Conservation (phyloP, 2,329 filamentous ascomycete genomes). For the Penicillium aurantiogriseum region DNA sequence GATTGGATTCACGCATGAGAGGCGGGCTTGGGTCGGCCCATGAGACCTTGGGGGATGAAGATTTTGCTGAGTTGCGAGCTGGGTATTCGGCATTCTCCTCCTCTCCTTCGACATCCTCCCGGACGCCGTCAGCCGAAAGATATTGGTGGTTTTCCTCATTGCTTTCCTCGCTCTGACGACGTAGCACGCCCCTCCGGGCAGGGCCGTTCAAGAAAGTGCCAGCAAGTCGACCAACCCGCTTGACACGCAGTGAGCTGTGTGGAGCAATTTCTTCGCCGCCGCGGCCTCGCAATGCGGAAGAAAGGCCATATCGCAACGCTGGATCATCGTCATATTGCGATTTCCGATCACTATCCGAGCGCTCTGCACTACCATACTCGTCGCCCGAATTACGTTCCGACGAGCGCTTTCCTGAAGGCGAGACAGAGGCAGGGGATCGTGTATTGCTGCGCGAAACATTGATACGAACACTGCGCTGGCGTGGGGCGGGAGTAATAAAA, state of each 20-base stretch:
- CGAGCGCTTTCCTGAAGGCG: slow-evolving; percentile 36
- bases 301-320: slow-evolving; percentile 31
- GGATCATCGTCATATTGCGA: slow-evolving; percentile 37
- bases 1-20: slow-evolving; percentile 23
- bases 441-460: slow-evolving; percentile 43
- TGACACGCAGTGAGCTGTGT: slow-evolving; percentile 74
- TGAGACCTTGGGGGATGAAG: slow-evolving; percentile 38
- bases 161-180: slow-evolving; percentile 64
- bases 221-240: slow-evolving; percentile 70
- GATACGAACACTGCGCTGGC: slow-evolving; percentile 44
- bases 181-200: slow-evolving; percentile 67
- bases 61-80: slow-evolving; percentile 23
- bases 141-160: slow-evolving; percentile 39
- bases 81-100: slow-evolving; percentile 30
- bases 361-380: slow-evolving; percentile 35
- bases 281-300: slow-evolving; percentile 40
- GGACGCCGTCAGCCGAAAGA: slow-evolving; percentile 27
- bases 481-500: slow-evolving; percentile 49
- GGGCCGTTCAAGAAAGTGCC: slow-evolving; percentile 79
- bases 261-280: slow-evolving; percentile 63
- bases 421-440: slow-evolving; percentile 41
- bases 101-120: slow-evolving; percentile 29
- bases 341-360: slow-evolving; percentile 35
- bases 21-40: slow-evolving; percentile 38
- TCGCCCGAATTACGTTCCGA: slow-evolving; percentile 30